phyloP scores from a whole-genome alignment of 805 yeast species.

The Yamadazyma insecticola region DNA sequence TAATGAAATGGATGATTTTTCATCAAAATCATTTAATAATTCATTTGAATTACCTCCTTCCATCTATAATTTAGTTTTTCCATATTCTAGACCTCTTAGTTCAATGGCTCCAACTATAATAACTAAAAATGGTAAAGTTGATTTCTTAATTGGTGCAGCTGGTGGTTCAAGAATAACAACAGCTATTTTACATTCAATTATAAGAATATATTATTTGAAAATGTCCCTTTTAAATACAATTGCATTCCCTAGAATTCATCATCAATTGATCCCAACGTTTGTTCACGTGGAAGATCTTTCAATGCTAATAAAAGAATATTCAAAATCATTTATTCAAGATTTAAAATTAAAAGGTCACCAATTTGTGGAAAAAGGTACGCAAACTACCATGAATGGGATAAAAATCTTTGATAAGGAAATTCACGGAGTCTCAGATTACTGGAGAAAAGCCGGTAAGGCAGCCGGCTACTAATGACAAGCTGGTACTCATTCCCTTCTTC shows the following conservation, averaged over 20 bases:
- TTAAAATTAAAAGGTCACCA: slow-evolving; percentile 40
- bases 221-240: slow-evolving; percentile 62
- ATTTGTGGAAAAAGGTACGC: slow-evolving; percentile 29
- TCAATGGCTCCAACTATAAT: slow-evolving; percentile 74
- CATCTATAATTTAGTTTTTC: slow-evolving; percentile 67
- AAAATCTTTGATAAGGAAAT: slow-evolving; percentile 32
- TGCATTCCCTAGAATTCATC: slow-evolving; percentile 81
- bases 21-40: slow-evolving; percentile 63
- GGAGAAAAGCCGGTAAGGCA: slow-evolving; percentile 82
- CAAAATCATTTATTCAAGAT: slow-evolving; percentile 27
- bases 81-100: slow-evolving; percentile 78
- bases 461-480: slow-evolving; percentile 66
- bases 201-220: slow-evolving; percentile 56
- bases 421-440: slow-evolving; percentile 81
- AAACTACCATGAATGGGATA: slow-evolving; percentile 41
- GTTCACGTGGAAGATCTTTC: slow-evolving; percentile 71
- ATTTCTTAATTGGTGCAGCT: slow-evolving; percentile 81
- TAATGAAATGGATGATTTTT: slow-evolving; percentile 93
- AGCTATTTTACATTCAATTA: slow-evolving; percentile 74
- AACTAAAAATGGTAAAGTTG: slow-evolving; percentile 45
- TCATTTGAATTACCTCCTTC: slow-evolving; percentile 83
- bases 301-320: slow-evolving; percentile 27
- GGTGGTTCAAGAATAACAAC: slow-evolving; percentile 90
- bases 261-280: slow-evolving; percentile 80
- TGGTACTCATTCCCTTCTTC: too few relatives aligned